Base-by-base conservation (phyloP, 257 asterid genomes). In the Penstemon newberryi region DNA sequence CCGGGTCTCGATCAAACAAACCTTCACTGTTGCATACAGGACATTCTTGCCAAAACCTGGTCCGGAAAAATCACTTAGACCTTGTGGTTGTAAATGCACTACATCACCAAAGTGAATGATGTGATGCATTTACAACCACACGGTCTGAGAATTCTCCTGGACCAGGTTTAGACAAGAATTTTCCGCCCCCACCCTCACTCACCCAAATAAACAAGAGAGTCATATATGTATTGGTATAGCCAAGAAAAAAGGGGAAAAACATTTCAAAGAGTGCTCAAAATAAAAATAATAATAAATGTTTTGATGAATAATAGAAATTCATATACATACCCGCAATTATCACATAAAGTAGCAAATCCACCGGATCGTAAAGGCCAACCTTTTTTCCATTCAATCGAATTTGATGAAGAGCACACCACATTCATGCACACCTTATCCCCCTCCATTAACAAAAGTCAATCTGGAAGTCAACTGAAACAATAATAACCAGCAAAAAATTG, bases 331-430 rank as follows among this genome's bases (percentile, higher is more conserved):
- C 98, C 96, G 88, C 98, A 89, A 63, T 69, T 67, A 71, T 72
- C 69, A 75, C 96, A 92, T 49, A 92, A 92, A 69, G 77, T 77
- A 51, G 98, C 90, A 78, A 78, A 82, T 61, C 85, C 91, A 70
- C 91, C 87, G 60, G 96, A 87, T 78, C 83, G 87, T 81, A 92
- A 60, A 56, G 94, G 92, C 98, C 96, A 89, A 0, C 98, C 98
- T 74, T 76, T 86, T 70, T 69, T 81, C 89, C 88, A 82, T 19
- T 82, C 84, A 43, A 60, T 19, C 5, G 87, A 73, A n/a, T 25
- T 62, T 13, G 87, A 69, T 13, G 88, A 76, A 58, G 79, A 73
- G 76, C 96, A 89, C 56, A 70, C 56, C 63, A 83, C 92, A 77
- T 92, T 92, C 98, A 87, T 92, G 85, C 98, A 92, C 59, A 73